Evolutionary conservation across 75 land plant species (phyloP), one percentile per base, ranked within the genome.

Genomic region (Gnetum montanum): DNA sequence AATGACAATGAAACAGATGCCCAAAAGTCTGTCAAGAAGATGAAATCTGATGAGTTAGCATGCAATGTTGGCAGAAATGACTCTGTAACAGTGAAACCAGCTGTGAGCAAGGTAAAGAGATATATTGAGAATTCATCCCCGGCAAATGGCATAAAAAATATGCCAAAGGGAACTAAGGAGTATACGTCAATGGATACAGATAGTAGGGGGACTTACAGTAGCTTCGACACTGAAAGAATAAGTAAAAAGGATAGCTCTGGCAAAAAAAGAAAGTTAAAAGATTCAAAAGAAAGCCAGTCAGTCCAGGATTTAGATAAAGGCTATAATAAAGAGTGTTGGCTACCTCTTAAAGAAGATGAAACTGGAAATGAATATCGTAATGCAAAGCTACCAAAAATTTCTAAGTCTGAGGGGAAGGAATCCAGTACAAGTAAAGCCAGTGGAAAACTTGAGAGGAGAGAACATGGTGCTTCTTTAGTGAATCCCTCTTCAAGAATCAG

Each of bases 251-350:
- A 68, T 38, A 4, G 16, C 13, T 11, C 44, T 46, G 20, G 41
- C 13, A 73, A 70, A 46, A 82, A 73, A 66, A 77, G 81, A 49
- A 82, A 77, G 73, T 20, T 52, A 19, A 64, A 70, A 24, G 80
- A 73, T 28, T 37, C 30, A 58, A 62, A 63, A 7, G 62, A 63
- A 8, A 30, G 31, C 62, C 46, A 65, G 40, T 27, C 27, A 40
- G 12, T 43, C 62, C 26, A n/a, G 10, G 65, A 47, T 23, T 26
- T 46, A 22, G 15, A 22, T 12, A 40, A 24, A 18, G 46, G 30
- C 3, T 54, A 40, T 6, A 1, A 41, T 6, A 18, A 26, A 3
- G 63, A 57, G 6, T 13, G 31, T 31, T 28, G 46, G 30, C 47
- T 3, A 37, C 38, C 8, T 31, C 31, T 31, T 12, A 69, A 54